Conservation (phyloP, 2,329 filamentous ascomycete species). For the Clathrospora elynae region DNA sequence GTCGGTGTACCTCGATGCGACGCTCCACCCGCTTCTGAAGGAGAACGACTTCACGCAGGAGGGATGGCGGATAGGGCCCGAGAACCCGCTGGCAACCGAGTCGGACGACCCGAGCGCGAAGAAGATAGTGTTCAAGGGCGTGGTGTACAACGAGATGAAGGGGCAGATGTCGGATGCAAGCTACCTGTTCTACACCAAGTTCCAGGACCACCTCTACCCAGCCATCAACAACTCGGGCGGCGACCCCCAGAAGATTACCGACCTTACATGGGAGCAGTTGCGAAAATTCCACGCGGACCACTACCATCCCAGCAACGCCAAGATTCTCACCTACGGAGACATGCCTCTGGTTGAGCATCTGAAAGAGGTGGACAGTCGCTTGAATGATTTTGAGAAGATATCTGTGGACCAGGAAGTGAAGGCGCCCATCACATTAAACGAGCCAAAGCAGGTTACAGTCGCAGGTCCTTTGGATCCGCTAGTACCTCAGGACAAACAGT, state of each 20-base stretch:
- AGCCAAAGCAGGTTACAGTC: constrained; percentile 71
- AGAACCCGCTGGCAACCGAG: constrained; percentile 68
- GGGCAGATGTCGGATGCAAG: constrained; percentile 97
- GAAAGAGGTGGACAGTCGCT: constrained; percentile 73
- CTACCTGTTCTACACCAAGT: constrained; percentile 94
- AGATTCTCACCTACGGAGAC: constrained; percentile 93
- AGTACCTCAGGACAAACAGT: constrained; percentile 82
- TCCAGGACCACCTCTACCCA: constrained; percentile 92
- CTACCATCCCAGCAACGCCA: constrained; percentile 97
- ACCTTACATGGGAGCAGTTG: constrained; percentile 88
- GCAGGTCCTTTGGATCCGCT: constrained; percentile 85
- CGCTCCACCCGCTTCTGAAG: constrained; percentile 85
- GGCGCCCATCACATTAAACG: constrained; percentile 72
- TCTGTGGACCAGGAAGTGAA: constrained; percentile 74
- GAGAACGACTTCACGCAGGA: constrained; percentile 93
- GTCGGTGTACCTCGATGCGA: constrained; percentile 95
- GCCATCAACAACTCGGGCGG: constrained; percentile 96
- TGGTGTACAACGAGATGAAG: constrained; percentile 99
- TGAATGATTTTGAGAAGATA: constrained; percentile 75
- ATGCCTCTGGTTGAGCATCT: constrained; percentile 85
- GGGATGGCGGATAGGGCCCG: constrained; percentile 93
- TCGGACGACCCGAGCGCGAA: constrained; percentile 59
- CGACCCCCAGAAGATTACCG: constrained; percentile 94
- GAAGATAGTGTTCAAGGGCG: constrained; percentile 90
- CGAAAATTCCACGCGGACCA: constrained; percentile 87